A percentile compares a stretch with the other conserved stretches of the same genome.
Conservation (phyloP, 257 asterid genomes). For the Nicotiana undulata region DNA sequence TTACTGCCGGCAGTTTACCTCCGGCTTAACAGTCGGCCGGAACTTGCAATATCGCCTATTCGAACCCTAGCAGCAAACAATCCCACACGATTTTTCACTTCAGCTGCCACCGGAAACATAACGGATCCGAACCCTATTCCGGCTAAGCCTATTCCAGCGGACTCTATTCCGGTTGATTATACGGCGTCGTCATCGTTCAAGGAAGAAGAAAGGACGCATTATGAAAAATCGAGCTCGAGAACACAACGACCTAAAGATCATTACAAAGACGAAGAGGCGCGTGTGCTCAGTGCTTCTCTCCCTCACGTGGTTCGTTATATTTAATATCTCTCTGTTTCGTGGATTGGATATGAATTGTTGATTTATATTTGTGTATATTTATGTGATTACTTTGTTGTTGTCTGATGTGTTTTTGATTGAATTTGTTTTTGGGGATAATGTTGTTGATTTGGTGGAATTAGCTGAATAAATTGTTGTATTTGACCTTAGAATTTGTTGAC, state of each 20-base stretch:
- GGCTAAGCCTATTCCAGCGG: conserved; percentile 8
- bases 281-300: conserved; percentile 76
- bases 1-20: conserved; percentile 41
- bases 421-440: background rate
- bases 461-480: background rate
- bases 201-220: conserved; percentile 11
- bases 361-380: background rate
- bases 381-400: background rate
- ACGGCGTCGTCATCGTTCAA: conserved; percentile 19
- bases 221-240: conserved; percentile 25
- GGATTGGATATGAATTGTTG: background rate
- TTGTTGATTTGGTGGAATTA: background rate
- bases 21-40: background rate
- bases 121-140: conserved; percentile 28
- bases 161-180: conserved; percentile 9
- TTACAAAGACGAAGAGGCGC: conserved; percentile 72
- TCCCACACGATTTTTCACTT: conserved; percentile 27
- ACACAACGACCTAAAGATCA: conserved; percentile 35
- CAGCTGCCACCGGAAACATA: conserved; percentile 28
- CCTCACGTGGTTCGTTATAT: conserved; percentile 56
- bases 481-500: background rate
- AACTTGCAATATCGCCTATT: conserved; percentile 15
- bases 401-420: background rate
- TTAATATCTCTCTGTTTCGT: background rate
- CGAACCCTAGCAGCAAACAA: conserved; percentile 11